Conservation (phyloP, 2,329 filamentous ascomycete species). For the Hymenoscyphus albidus region DNA sequence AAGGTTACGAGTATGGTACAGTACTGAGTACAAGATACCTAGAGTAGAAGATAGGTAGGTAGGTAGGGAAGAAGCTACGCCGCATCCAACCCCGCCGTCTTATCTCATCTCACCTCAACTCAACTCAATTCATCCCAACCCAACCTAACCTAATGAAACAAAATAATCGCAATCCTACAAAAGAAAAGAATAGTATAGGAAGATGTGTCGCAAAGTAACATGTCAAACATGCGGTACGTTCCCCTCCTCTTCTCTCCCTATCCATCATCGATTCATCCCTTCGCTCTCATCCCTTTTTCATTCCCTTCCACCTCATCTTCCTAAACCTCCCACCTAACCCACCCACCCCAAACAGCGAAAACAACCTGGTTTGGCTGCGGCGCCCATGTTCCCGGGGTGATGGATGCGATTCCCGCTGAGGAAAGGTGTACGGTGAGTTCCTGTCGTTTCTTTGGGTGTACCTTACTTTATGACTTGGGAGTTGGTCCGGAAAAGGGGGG, state of each 20-base stretch:
- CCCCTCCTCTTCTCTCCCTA: neutral
- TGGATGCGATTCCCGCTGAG: conserved; percentile 46
- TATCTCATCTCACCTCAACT: no score
- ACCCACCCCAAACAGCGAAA: conserved; percentile 39
- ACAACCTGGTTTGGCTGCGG: conserved; percentile 52
- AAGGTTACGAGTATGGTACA: no score
- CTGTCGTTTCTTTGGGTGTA: neutral
- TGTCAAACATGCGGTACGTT: conserved; percentile 49
- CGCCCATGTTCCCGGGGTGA: conserved; percentile 47
- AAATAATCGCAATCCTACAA: no score
- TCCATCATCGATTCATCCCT: neutral
- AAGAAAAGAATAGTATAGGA: neutral
- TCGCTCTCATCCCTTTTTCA: neutral
- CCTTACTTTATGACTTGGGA: no score
- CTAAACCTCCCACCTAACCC: conserved; percentile 5
- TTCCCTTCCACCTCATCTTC: neutral
- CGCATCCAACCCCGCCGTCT: no score
- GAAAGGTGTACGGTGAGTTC: conserved; percentile 45
- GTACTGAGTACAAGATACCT: no score
- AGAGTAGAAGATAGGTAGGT: no score
- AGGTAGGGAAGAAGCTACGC: no score
- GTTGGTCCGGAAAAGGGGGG: no score
- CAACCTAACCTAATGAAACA: no score
- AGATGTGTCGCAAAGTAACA: conserved; percentile 49
- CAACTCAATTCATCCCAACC: no score